A percentile compares a stretch with the other conserved stretches of the same genome.
Conservation (phyloP, 2,329 filamentous ascomycete genomes). For the Hypoxylon sp. region DNA sequence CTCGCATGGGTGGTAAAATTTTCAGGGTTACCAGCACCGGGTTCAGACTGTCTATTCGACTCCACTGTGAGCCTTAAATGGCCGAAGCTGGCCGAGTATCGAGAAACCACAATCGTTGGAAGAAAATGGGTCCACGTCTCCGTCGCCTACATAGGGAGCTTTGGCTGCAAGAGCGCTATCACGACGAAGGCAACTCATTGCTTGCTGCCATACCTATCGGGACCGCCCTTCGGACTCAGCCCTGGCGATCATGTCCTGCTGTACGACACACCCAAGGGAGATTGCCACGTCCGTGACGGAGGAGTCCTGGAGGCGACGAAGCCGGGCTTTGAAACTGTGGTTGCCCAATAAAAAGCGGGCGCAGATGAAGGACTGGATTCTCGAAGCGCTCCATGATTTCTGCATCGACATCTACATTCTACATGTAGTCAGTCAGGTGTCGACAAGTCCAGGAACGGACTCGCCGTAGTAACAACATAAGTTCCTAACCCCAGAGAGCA, state of each 20-base stretch:
- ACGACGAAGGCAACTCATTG: slow-evolving; percentile 14
- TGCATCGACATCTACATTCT: slow-evolving; percentile 37
- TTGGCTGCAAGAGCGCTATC: slow-evolving; percentile 12
- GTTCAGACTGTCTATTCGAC: slow-evolving; percentile 29
- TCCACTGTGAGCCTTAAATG: slow-evolving; percentile 42
- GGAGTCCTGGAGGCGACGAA: slow-evolving; percentile 22
- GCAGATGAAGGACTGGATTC: slow-evolving; percentile 16
- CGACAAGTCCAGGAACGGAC: slow-evolving; percentile 27
- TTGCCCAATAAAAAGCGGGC: slow-evolving; percentile 32
- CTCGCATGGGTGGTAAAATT: slow-evolving; percentile 42
- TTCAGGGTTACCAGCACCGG: slow-evolving; percentile 38
- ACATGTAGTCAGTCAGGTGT: slow-evolving; percentile 11
- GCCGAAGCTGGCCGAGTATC: slow-evolving; percentile 45
- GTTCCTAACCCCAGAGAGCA: slow-evolving; percentile 25
- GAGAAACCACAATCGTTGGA: slow-evolving; percentile 16
- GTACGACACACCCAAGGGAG: slow-evolving; percentile 36
- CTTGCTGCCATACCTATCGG: slow-evolving; percentile 28
- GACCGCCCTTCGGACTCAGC: slow-evolving; percentile 34
- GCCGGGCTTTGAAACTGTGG: slow-evolving; percentile 26
- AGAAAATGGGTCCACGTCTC: slow-evolving; percentile 11
- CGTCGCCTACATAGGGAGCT: background rate
- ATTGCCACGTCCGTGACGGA: slow-evolving; percentile 29
- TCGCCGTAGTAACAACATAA: slow-evolving; percentile 23
- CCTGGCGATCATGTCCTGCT: slow-evolving; percentile 41
- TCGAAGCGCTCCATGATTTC: slow-evolving; percentile 27